Percentiles rank a stretch among this genome's conserved stretches.
phyloP scores from a whole-genome alignment of 768 basidiomycete species.

The Strobilomyces dryophilus region DNA sequence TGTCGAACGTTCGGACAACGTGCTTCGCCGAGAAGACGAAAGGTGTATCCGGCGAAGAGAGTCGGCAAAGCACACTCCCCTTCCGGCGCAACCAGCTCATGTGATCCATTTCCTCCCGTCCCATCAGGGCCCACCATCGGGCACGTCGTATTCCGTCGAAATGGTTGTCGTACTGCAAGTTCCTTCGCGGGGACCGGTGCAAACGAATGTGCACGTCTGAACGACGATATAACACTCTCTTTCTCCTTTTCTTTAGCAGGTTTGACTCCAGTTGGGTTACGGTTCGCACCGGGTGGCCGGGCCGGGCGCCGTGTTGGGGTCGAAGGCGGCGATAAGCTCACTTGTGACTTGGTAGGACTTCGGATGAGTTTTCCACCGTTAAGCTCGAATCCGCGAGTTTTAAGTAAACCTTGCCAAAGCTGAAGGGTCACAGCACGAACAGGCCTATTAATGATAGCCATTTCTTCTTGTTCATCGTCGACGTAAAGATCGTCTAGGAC shows the following conservation, averaged over 20 bases:
- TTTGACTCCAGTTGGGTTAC: neutral
- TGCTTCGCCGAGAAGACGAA: conserved; percentile 68
- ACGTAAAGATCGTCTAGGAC: conserved; percentile 18
- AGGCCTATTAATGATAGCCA: conserved; percentile 53
- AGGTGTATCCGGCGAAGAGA: conserved; percentile 53
- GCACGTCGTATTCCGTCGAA: conserved; percentile 39
- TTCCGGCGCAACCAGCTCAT: neutral
- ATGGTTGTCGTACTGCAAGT: conserved; percentile 37
- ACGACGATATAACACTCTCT: conserved; percentile 50
- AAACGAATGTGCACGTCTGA: conserved; percentile 65
- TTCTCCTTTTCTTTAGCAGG: conserved; percentile 18
- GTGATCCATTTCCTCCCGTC: conserved; percentile 15
- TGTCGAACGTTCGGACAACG: conserved; percentile 48
- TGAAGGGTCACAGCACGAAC: conserved; percentile 59
- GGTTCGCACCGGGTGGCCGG: neutral
- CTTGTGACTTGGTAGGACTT: conserved; percentile 50
- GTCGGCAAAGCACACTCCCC: neutral
- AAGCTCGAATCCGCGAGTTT: conserved; percentile 63
- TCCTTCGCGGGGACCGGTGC: conserved; percentile 34
- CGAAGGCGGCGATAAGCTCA: conserved; percentile 17
- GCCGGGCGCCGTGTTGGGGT: conserved; percentile 13
- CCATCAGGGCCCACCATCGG: conserved; percentile 11
- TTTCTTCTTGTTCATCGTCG: conserved; percentile 47
- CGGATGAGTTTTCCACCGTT: conserved; percentile 53
- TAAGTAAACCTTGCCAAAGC: conserved; percentile 68